Evolutionary conservation across 2,329 filamentous ascomycete species (phyloP), one percentile per base, ranked within the genome.

Genomic region (Penicillium decumbens): DNA sequence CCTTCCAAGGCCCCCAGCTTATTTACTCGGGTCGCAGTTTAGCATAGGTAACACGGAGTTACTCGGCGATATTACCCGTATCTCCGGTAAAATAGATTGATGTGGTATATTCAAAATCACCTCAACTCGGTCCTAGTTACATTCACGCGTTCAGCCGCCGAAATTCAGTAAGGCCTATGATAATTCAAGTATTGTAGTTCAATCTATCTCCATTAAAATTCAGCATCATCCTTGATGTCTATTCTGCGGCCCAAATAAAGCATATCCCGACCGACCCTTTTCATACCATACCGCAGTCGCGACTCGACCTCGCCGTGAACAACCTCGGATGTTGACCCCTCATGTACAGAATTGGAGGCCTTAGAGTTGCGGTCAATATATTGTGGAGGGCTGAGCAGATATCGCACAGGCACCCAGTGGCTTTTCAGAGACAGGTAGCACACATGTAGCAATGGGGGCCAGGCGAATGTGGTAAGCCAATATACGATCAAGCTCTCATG

Each of bases 381-480:
- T 3, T 29, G 35, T n/a, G 61, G 61, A 9, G 58, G 47, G 6
- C 47, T 51, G 9, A 63, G 25, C 3, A 64, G 25, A 43, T 63
- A 59, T 2, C 43, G 33, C 6, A 65, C 43, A 0, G 62, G 60
- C 0, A 61, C 55, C 55, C 54, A 59, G 8, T 60, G 54, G 24
- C 55, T 58, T 20, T 30, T 39, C 13, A 58, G 23, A 3, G 49
- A 41, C 15, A 63, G 44, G 12, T 59, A 50, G 28, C 41, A 55
- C 6, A 62, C 45, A 10, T 63, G 55, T 20, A 62, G 41, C 20
- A 65, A 27, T 5, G 61, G 60, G 1, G 62, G 62, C 55, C 57
- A 65, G 3, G 53, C 57, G 23, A 59, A 15, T 4, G 56, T 55
- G 0, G 54, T 56, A 2, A 63, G 39, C 8, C 58, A 15, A 12